A percentile compares a stretch with the other conserved stretches of the same genome.
Conservation (phyloP, 352 stramenopile genomes). For the Globisporangium barbulae region DNA sequence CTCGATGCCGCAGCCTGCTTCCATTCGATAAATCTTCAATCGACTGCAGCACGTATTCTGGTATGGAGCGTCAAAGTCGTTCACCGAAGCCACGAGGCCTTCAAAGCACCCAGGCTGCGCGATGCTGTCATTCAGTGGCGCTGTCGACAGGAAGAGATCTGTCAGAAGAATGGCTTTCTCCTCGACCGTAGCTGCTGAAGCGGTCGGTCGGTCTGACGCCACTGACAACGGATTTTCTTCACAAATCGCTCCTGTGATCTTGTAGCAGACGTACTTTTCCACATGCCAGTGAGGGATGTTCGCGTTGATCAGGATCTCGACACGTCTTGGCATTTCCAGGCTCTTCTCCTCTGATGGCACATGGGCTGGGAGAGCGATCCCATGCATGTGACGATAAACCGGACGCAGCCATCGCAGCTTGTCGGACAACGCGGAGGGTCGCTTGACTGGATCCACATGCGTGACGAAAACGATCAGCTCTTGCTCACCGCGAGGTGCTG, state of each 20-base stretch:
- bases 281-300: conserved; percentile 29
- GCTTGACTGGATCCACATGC: conserved; percentile 23
- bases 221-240: neutral
- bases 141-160: conserved; percentile 1
- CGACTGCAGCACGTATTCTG: neutral
- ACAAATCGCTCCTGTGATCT: conserved; percentile 16
- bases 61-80: neutral
- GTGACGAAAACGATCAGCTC: conserved; percentile 28
- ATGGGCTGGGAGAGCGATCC: conserved; percentile 22
- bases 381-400: conserved; percentile 35
- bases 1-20: neutral
- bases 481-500: neutral
- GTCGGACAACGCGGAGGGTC: neutral
- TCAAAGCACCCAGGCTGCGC: neutral
- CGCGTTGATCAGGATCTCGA: conserved; percentile 30
- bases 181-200: conserved; percentile 5
- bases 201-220: neutral
- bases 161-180: conserved; percentile 10
- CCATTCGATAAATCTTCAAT: conserved; percentile 12
- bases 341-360: neutral
- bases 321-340: conserved; percentile 17
- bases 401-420: conserved; percentile 5
- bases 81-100: neutral
- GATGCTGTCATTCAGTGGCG: neutral
- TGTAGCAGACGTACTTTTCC: conserved; percentile 33